phyloP scores from a whole-genome alignment of 371 early-diverging fungal species.

The Rhizopus delemar region DNA sequence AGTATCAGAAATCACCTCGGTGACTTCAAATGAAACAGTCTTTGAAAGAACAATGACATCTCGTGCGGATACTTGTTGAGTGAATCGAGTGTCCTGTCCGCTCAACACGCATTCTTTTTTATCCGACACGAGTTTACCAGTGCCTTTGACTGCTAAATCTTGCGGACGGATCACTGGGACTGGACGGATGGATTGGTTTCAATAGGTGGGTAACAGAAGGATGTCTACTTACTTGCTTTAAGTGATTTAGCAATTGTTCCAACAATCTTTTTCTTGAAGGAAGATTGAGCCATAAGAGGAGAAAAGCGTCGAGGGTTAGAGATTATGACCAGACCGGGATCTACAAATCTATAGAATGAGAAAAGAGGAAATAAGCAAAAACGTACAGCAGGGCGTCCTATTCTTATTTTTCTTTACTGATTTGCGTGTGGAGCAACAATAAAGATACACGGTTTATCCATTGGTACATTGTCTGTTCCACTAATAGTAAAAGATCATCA shows the following conservation, averaged over 20 bases:
- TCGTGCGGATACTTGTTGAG: slow-evolving; percentile 49
- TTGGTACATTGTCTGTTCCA: slow-evolving; percentile 72
- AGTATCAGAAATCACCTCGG: slow-evolving; percentile 67
- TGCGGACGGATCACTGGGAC: slow-evolving; percentile 81
- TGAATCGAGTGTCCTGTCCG: slow-evolving; percentile 62
- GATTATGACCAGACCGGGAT: slow-evolving; percentile 72
- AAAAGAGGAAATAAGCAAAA: not conserved
- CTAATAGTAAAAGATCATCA: slow-evolving; percentile 24
- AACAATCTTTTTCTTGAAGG: slow-evolving; percentile 69
- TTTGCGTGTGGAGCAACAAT: slow-evolving; percentile 83
- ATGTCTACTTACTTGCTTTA: slow-evolving; percentile 41
- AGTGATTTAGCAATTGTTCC: slow-evolving; percentile 65
- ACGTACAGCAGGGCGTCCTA: not conserved
- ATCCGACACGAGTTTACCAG: slow-evolving; percentile 53
- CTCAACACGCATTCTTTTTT: slow-evolving; percentile 28
- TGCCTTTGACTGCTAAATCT: slow-evolving; percentile 63
- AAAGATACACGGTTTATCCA: slow-evolving; percentile 74
- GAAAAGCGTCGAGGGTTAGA: slow-evolving; percentile 66
- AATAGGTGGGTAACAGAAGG: not conserved
- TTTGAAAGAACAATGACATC: slow-evolving; percentile 48
- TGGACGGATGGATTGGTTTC: slow-evolving; percentile 12
- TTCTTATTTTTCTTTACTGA: slow-evolving; percentile 50
- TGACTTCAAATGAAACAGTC: slow-evolving; percentile 52
- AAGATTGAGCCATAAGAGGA: slow-evolving; percentile 70
- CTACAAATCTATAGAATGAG: slow-evolving; percentile 51